Evolutionary conservation across 371 early-diverging fungal species (phyloP), one percentile per base, ranked within the genome.

Genomic region (Mucor saturninus): DNA sequence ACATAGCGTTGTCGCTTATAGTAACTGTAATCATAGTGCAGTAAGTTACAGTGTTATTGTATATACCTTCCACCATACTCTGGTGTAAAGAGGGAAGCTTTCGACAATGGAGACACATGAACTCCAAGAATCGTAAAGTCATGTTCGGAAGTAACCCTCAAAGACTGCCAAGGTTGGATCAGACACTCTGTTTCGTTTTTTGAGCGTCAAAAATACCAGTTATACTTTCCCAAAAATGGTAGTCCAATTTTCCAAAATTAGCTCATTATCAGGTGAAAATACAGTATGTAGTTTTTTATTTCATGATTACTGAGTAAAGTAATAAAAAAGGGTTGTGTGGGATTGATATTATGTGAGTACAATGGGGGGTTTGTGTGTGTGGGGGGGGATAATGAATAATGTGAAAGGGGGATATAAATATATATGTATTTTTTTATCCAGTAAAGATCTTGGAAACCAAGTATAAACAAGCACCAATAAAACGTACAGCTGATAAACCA

Each of bases 401-500:
- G 14, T 43, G 15, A 43, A 21, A 9, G 6, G 26, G 15, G 46
- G 46, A 26, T 46, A 21, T 21, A 21, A 21, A 5, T 4, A 5
- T 43, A 5, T 43, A 2, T 43, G 43, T 14, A 15, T 43, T 6
- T 38, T 38, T 54, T 58, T 75, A 80, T 31, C 77, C 75, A 54
- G 72, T 76, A 56, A 81, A 81, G 31, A 81, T 73, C 40, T 72
- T 71, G 65, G 88, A 79, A 43, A 92, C 68, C 57, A 95, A 76
- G 72, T 93, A 97, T 49, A 87, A 65, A 61, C 83, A 71, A 54
- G 88, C 84, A 46, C 95, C 97, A 43, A 92, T 42, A 73, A 95
- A 94, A 42, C 96, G 89, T 67, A 95, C 79, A 3, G 84, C 76
- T 4, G 94, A 85, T 59, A 97, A 79, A 37, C 83, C 93, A 31